phyloP scores from a whole-genome alignment of 2,329 filamentous ascomycete species.

The Aspergillus pseudotamarii region DNA sequence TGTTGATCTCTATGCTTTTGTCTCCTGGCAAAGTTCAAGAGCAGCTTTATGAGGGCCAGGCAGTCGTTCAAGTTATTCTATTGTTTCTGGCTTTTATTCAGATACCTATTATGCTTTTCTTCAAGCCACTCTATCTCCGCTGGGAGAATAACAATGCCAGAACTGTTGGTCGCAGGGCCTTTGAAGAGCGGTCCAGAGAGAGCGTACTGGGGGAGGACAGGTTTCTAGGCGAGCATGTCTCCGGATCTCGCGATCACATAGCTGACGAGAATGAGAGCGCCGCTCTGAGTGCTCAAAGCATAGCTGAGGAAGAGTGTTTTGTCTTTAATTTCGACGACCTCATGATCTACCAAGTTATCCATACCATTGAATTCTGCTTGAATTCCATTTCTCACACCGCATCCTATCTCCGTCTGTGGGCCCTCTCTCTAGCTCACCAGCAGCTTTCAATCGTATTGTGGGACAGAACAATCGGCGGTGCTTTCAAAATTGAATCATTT shows the following conservation, averaged over 20 bases:
- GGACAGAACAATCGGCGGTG: conserved; percentile 87
- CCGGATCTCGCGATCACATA: conserved; percentile 66
- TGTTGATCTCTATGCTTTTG: conserved; percentile 99
- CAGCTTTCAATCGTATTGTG: conserved; percentile 95
- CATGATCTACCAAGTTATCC: conserved; percentile 99
- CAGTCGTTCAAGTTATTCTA: conserved; percentile 72
- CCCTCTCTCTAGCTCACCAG: conserved; percentile 93
- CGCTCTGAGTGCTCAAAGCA: conserved; percentile 85
- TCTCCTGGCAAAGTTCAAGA: conserved; percentile 72
- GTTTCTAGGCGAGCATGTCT: conserved; percentile 64
- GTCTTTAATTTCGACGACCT: conserved; percentile 97
- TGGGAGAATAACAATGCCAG: conserved; percentile 90
- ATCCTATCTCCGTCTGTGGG: conserved; percentile 98
- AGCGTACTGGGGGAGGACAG: conserved; percentile 90
- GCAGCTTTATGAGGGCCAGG: conserved; percentile 77
- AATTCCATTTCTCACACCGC: conserved; percentile 99
- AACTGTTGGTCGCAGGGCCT: conserved; percentile 85
- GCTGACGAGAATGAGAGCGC: conserved; percentile 78
- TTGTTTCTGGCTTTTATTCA: conserved; percentile 81
- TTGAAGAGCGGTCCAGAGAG: conserved; percentile 84
- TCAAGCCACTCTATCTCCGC: conserved; percentile 94
- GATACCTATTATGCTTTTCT: conserved; percentile 86
- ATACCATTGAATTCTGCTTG: conserved; percentile 98
- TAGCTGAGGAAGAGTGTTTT: conserved; percentile 78
- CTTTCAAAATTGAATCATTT: conserved; percentile 66